Conservation (phyloP, 768 basidiomycete genomes). For the Hortiboletus campestris region DNA sequence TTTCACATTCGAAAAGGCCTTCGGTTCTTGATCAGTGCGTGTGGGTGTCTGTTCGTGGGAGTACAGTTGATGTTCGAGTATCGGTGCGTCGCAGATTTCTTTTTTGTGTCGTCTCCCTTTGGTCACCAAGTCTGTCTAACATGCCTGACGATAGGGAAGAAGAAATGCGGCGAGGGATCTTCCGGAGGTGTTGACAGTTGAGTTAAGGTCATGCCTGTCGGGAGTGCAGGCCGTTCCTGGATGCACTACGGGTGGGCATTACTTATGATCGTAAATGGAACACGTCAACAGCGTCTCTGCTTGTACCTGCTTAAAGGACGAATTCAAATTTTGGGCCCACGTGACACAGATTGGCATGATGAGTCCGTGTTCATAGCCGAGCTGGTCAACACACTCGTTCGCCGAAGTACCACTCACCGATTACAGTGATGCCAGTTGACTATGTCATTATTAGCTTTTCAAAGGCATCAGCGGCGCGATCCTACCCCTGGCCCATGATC, state of each 20-base stretch:
- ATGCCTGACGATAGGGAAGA: conserved; percentile 53
- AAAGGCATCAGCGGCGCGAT: not conserved
- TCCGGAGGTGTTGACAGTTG: conserved; percentile 41
- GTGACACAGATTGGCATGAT: not conserved
- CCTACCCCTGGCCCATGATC: not conserved
- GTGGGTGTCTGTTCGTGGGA: conserved; percentile 70
- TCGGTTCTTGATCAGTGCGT: conserved; percentile 59
- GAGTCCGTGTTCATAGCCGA: no score
- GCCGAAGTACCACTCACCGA: not conserved
- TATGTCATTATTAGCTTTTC: not conserved
- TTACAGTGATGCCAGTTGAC: no score
- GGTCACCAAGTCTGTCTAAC: conserved; percentile 1
- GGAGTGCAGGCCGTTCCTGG: not conserved
- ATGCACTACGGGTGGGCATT: not conserved
- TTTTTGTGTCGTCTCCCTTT: not conserved
- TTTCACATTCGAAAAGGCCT: conserved; percentile 44
- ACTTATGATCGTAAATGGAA: not conserved
- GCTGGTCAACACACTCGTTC: not conserved
- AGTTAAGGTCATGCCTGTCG: not conserved
- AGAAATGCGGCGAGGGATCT: conserved; percentile 64
- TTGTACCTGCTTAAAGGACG: not conserved
- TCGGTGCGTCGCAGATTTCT: conserved; percentile 47
- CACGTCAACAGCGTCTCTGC: not conserved
- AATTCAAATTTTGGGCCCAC: not conserved
- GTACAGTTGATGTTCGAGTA: conserved; percentile 97